Conservation (phyloP, 2,329 filamentous ascomycete genomes). For the Ascochyta lentis region DNA sequence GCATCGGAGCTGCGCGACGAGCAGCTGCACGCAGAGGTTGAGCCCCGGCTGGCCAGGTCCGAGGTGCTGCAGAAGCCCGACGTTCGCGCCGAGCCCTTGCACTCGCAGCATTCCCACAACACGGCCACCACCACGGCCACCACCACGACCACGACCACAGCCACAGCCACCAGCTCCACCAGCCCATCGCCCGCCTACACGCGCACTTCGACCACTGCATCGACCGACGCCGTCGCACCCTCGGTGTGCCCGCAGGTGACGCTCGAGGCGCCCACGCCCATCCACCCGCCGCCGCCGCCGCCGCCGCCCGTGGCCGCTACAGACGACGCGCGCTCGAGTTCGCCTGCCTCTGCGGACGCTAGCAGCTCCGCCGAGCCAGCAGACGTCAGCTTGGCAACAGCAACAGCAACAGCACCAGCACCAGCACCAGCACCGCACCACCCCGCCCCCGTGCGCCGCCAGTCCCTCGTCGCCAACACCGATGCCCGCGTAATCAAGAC, state of each 20-base stretch:
- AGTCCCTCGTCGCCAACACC: constrained; percentile 49
- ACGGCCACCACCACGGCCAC: constrained; percentile 21
- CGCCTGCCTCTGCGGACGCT: constrained; percentile 2
- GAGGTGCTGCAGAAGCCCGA: constrained; percentile 31
- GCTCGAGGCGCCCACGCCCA: constrained; percentile 46
- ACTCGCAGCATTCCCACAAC: constrained; percentile 27
- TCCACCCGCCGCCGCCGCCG: constrained; percentile 24
- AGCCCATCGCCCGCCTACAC: constrained; percentile 16
- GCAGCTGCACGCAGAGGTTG: constrained; percentile 1
- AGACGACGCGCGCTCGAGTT: constrained; percentile 19
- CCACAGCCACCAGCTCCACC: constrained; percentile 16
- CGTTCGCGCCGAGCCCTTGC: constrained; percentile 19
- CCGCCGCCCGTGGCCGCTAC: constrained; percentile 4
- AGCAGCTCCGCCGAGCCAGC: constrained; percentile 21
- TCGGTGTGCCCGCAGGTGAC: constrained; percentile 25
- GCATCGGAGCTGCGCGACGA: constrained; percentile 13
- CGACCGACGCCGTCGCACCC: constrained; percentile 3
- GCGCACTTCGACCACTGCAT: constrained; percentile 10
- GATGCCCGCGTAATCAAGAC: constrained; percentile 58
- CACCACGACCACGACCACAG: constrained; percentile 18
- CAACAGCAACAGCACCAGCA: constrained; percentile 5
- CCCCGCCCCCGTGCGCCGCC: constrained; percentile 50
- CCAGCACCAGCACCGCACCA: constrained; percentile 33
- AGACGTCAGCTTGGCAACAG: constrained; percentile 16
- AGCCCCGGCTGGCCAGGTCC: constrained; percentile 33